These are phyloP conservation scores for Aethionema arabicum DNA, from an alignment of 345 rosid species.

Conservation along the genomic window DNA sequence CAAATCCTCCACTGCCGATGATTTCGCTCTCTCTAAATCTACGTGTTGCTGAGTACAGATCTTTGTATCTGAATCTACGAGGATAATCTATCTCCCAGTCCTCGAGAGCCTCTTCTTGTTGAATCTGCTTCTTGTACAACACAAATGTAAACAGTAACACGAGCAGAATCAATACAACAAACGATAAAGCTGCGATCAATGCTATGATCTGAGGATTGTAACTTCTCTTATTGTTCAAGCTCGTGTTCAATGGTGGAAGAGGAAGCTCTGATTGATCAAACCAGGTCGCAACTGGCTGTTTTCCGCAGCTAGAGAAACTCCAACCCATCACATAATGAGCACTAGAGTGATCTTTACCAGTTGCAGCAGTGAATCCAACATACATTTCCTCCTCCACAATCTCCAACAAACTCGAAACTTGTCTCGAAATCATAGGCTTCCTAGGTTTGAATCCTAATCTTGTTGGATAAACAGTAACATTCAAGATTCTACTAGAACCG, in stretches of 20 bases:
- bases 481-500: slow-evolving; percentile 25
- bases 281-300: slow-evolving; percentile 25
- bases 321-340: slow-evolving; percentile 74
- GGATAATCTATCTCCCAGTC: slow-evolving; percentile 40
- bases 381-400: slow-evolving; percentile 42
- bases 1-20: slow-evolving; percentile 36
- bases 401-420: slow-evolving; percentile 18
- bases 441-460: slow-evolving; percentile 29
- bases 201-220: slow-evolving; percentile 19
- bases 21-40: slow-evolving; percentile 31
- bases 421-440: slow-evolving; percentile 39
- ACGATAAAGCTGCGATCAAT: slow-evolving; percentile 33
- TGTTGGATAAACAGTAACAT: slow-evolving; percentile 54
- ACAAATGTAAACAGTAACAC: slow-evolving; percentile 19
- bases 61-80: slow-evolving; percentile 32
- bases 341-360: slow-evolving; percentile 50
- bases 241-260: slow-evolving; percentile 28
- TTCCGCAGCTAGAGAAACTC: slow-evolving; percentile 58
- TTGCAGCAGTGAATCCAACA: slow-evolving; percentile 77
- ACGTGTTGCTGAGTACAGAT: slow-evolving; percentile 32
- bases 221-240: slow-evolving; percentile 30
- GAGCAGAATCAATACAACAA: slow-evolving; percentile 23
- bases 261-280: slow-evolving; percentile 53
- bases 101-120: slow-evolving; percentile 27
- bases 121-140: slow-evolving; percentile 22